These are phyloP conservation scores for Coniophora puteana DNA, from an alignment of 1,284 basidiomycete species.

Conservation along the genomic window DNA sequence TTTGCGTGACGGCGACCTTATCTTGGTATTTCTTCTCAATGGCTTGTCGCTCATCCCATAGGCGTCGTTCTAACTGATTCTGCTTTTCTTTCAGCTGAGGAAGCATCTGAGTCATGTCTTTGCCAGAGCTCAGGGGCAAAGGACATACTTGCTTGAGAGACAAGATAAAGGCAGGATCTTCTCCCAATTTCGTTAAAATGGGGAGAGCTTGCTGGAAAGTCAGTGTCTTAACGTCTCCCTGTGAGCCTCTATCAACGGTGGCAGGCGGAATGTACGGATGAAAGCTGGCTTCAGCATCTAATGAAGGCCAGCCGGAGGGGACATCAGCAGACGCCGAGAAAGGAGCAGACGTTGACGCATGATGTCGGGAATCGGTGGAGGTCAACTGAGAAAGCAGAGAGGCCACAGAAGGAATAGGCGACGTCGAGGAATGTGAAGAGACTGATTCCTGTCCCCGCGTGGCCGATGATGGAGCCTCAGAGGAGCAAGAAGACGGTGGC, in stretches of 20 bases:
- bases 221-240: conserved; percentile 39
- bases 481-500: conserved; percentile 1
- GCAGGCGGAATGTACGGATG: not conserved
- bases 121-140: conserved; percentile 5
- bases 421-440: conserved; percentile 4
- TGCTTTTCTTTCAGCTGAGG: conserved; percentile 59
- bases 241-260: not conserved
- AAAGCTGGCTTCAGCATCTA: conserved; percentile 11
- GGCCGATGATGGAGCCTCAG: conserved; percentile 4
- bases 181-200: conserved; percentile 47
- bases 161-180: conserved; percentile 44
- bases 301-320: no score
- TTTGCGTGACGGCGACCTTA: conserved; percentile 60
- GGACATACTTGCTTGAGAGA: conserved; percentile 45
- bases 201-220: conserved; percentile 68
- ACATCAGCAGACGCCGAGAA: conserved; percentile 5
- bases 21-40: conserved; percentile 64
- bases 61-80: conserved; percentile 54
- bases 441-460: conserved; percentile 7
- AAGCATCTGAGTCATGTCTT: conserved; percentile 3
- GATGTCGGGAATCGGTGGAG: conserved; percentile 17
- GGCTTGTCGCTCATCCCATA: conserved; percentile 60
- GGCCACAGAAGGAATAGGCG: conserved; percentile 43
- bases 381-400: conserved; percentile 65
- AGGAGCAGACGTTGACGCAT: conserved; percentile 10